phyloP scores from a whole-genome alignment of 108 stramenopile species.

The Nitzschia palea region DNA sequence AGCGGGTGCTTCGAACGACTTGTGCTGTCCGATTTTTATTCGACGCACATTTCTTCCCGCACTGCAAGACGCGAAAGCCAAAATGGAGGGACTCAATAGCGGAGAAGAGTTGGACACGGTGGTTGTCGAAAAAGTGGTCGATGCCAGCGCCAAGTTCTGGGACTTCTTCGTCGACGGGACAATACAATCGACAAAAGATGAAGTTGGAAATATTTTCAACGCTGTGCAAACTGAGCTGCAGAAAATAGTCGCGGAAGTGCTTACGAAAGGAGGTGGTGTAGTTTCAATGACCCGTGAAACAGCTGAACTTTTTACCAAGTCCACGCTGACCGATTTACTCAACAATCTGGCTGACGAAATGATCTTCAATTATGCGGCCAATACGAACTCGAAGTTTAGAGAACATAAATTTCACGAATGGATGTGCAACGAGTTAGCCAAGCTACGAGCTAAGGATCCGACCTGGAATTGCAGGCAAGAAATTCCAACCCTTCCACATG shows the following conservation, averaged over 20 bases:
- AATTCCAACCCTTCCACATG: slow-evolving; percentile 43
- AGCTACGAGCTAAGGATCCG: slow-evolving; percentile 20
- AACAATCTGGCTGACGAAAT: slow-evolving; percentile 52
- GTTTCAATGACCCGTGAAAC: slow-evolving; percentile 2
- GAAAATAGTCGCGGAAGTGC: background rate
- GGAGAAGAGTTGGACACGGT: slow-evolving; percentile 7
- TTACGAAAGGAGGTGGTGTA: slow-evolving; percentile 19
- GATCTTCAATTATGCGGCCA: slow-evolving; percentile 64
- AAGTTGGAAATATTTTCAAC: slow-evolving; percentile 13
- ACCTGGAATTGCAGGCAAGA: slow-evolving; percentile 24
- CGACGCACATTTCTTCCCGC: slow-evolving; percentile 48
- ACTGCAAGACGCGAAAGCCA: slow-evolving; percentile 22
- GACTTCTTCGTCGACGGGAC: slow-evolving; percentile 54
- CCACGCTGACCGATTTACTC: slow-evolving; percentile 28
- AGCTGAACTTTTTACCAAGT: slow-evolving; percentile 26
- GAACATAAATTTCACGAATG: slow-evolving; percentile 82
- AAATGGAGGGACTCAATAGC: slow-evolving; percentile 10
- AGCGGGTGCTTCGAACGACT: slow-evolving; percentile 54
- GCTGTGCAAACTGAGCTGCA: slow-evolving; percentile 19
- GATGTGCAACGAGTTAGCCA: slow-evolving; percentile 61
- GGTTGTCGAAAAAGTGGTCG: slow-evolving; percentile 26
- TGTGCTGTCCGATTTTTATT: slow-evolving; percentile 71
- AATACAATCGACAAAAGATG: slow-evolving; percentile 27
- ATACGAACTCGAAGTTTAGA: slow-evolving; percentile 59
- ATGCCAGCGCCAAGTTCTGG: slow-evolving; percentile 58